Evolutionary conservation across 163 green algal species (phyloP), one percentile per base, ranked within the genome.

Genomic region (Volvox carteri): DNA sequence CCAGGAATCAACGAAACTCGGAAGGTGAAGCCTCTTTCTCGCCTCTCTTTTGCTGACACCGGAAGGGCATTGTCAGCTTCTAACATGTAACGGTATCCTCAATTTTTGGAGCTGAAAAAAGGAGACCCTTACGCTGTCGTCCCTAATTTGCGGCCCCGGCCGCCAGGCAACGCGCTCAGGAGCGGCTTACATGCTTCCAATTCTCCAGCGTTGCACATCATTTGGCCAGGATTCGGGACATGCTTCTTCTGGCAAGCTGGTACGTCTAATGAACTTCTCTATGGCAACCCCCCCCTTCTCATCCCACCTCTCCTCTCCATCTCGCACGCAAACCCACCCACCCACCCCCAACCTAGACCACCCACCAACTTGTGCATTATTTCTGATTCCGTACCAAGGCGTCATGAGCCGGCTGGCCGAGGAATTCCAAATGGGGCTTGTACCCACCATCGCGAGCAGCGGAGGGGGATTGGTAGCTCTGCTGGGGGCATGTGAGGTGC

Each of bases 221-320:
- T 86, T 5, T 86, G 78, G 78, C 78, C 78, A 1, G 80, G 80
- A 35, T 87, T 60, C 68, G 83, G 83, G 16, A 88, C 83, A 0
- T 81, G 83, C 37, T 88, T 83, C 83, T 88, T 81, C 68, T 88
- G 83, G 83, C 83, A 88, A 60, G 83, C 83, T 14, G 83, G 83
- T 81, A 21, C 50, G 78, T 56, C 73, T 58, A 19, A 74, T n/a
- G n/a, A n/a, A n/a, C n/a, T 30, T 28, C 44, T 25, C 1, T 35
- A 56, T 8, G 33, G 7, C 73, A 42, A 12, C 50, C 16, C 16
- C 50, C 50, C 70, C 39, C 41, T 44, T 25, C 74, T 68, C 28
- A 4, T 41, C 56, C 30, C 1, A 35, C 42, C 14, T 9, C 23
- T 16, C 72, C 41, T 41, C 19, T 48, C 72, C 41, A 16, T 41